Base-by-base conservation (phyloP, 441 rosid species). In the Gossypium davidsonii region DNA sequence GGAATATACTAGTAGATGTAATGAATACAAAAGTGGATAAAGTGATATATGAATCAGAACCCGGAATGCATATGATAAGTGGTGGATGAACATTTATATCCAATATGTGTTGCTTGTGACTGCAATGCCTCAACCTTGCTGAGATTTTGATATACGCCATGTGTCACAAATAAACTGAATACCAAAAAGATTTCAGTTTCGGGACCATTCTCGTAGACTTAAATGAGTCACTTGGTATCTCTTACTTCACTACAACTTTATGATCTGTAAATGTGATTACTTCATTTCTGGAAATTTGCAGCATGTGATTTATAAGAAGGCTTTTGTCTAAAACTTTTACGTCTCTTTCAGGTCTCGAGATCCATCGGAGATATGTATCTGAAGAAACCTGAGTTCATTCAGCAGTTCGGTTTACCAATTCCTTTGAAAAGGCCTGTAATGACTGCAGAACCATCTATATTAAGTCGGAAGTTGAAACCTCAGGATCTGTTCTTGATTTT, bases 311-410 rank as follows among this genome's bases (percentile, higher is more conserved):
- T 51, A 37, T 37, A 4, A 34, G 70, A 23, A 6, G 55, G 28
- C 51, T 21, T 56, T 21, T 44, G 37, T 15, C 52, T 57, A 37
- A 25, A 49, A 21, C 11, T 70, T 17, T 17, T 66, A 52, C 42
- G 56, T 17, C 23, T 21, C 10, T n/a, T 70, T 20, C 9, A 89
- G 94, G 91, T 89, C 48, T 89, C 94, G 12, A 87, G 90, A 83
- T 85, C 94, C 20, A 89, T 87, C 2, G 94, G 94, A 49, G 94
- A 89, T 75, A 62, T 87, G 31, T 85, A 89, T 77, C 78, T 89
- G 70, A 89, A 89, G 85, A 87, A 85, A 70, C 88, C 91, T 0
- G 91, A 86, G 71, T 80, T 85, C 68, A 82, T 79, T 49, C 82
- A 71, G 34, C 87, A 81, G 52, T 85, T 82, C 18, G 85, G 87